Base-by-base conservation (phyloP, 805 yeast genomes). In the Jamesozyma lodderae region DNA sequence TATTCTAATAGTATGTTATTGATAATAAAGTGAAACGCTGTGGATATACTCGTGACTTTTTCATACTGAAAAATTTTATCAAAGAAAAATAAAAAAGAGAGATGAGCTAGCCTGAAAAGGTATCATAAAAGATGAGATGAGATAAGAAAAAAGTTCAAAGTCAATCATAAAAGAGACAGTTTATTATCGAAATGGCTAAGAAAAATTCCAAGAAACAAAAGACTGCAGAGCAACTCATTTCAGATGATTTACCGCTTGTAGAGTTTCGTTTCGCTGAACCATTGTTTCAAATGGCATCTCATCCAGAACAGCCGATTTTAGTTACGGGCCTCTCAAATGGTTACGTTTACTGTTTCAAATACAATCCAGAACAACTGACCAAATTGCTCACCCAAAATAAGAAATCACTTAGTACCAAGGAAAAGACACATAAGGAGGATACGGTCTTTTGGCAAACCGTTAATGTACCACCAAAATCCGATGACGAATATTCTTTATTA, bases 311-410 rank as follows among this genome's bases (percentile, higher is more conserved):
- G 46, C 81, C 81, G 4, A 57, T 80, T 4, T 51, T 84, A 11
- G 71, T 76, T 0, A 64, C 79, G 9, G 96, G 96, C 0, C 64
- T 82, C n/a, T 92, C 85, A 0, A 75, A 85, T 2, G 97, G 97
- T 2, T 78, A 78, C 50, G 72, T 87, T 0, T 72, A 67, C 44
- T 69, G 86, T 41, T 66, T 75, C 36, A 59, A 64, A 29, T 88
- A 87, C 48, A 71, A 78, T 41, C 67, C 69, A 0, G 70, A 64
- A 1, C 47, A 50, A 27, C 60, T 79, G 18, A 71, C 57, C 48
- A 35, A 49, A 33, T 36, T 52, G 18, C 53, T 61, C 17, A 44
- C 53, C 16, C 22, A 26, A 10, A 41, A 35, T 17, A 41, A 43
- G 37, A 7, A 35, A 7, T 20, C 33, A 15, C 30, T 23, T 2